Evolutionary conservation across 2,329 filamentous ascomycete genomes (phyloP), one percentile per base, ranked within the genome.

Genomic region (Fusarium concolor): DNA sequence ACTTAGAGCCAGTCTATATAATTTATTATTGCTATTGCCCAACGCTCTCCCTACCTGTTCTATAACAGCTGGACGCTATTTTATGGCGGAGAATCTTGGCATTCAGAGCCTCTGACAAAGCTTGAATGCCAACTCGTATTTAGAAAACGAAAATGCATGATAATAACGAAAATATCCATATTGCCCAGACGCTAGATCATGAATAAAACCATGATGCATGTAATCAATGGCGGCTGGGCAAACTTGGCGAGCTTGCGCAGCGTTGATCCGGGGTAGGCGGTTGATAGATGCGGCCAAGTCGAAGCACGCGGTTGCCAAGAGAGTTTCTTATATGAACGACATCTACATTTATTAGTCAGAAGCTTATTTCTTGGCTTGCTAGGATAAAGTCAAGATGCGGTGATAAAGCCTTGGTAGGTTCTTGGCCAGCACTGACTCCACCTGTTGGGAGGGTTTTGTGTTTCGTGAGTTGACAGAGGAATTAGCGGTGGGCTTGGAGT

Each of bases 171-270:
- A 2, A 56, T 38, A 24, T 35, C 50, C 18, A 45, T 50, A 28
- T 11, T 26, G 43, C 44, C 51, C n/a, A 64, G 60, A 28, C 33
- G 17, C 15, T 50, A 50, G 17, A 44, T 62, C 49, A 62, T 56
- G 57, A 62, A 62, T 33, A 43, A 43, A 18, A 3, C 31, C 22
- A 41, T 18, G 28, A 33, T 43, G 57, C 49, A 62, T 47, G 20
- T 43, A 56, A 47, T 35, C 52, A 61, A 26, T 45, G 29, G 51
- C 45, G 33, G 58, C 58, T 63, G 51, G 60, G 60, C 39, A 28
- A 57, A 51, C 60, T 63, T 63, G 51, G 59, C 58, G 50, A 57
- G 50, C 56, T 63, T 66, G 56, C 39, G 62, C 45, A 47, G 20
- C 18, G 63, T 47, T 57, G 33, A 66, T 66, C 62, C 17, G 62